A percentile compares a stretch with the other conserved stretches of the same genome.
phyloP scores from a whole-genome alignment of 2,329 filamentous ascomycete genomes.

The Verticillium nubilum region DNA sequence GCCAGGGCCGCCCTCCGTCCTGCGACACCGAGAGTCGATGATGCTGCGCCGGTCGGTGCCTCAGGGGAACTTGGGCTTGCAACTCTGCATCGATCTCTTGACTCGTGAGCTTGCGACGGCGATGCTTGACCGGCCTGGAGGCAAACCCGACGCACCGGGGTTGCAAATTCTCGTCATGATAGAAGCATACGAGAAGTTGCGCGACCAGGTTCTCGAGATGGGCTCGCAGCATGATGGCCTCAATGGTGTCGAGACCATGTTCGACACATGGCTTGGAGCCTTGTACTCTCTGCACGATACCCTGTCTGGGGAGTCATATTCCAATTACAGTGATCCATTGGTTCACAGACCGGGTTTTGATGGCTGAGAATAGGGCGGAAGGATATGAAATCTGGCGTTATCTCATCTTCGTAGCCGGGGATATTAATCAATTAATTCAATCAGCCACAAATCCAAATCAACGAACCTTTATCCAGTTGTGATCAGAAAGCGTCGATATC shows the following conservation, averaged over 20 bases:
- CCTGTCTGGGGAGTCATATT: constrained; percentile 19
- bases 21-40: constrained; percentile 12
- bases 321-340: neutral
- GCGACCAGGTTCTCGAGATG: constrained; percentile 36
- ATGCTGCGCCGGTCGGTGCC: neutral
- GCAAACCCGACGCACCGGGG: constrained; percentile 30
- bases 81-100: constrained; percentile 46
- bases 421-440: no score
- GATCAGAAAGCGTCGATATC: no score
- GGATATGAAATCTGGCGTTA: neutral
- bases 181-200: constrained; percentile 50
- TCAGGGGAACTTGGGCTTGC: constrained; percentile 34
- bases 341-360: neutral
- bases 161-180: constrained; percentile 54
- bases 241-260: constrained; percentile 31
- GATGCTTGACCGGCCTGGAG: constrained; percentile 20
- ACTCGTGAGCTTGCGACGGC: constrained; percentile 42
- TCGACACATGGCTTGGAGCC: constrained; percentile 46
- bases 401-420: no score
- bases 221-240: constrained; percentile 19
- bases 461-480: no score
- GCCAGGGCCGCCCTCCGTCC: constrained; percentile 25
- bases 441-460: no score
- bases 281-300: constrained; percentile 41
- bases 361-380: neutral